These are phyloP conservation scores for Cadophora sp. DNA, from an alignment of 2,329 filamentous ascomycete genomes.

Conservation along the genomic window DNA sequence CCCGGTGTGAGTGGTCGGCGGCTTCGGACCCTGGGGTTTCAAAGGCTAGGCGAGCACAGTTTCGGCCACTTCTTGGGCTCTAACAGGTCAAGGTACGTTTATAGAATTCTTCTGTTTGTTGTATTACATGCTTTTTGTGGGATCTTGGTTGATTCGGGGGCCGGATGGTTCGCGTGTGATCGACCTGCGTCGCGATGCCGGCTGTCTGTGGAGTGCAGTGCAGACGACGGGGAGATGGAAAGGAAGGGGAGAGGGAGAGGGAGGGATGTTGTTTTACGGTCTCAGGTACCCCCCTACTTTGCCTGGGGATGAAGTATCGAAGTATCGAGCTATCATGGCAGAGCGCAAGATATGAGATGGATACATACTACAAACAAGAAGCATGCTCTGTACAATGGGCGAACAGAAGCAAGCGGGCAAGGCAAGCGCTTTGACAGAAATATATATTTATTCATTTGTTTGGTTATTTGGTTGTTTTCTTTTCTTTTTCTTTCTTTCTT, in stretches of 20 bases:
- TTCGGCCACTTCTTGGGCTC: conserved; percentile 5
- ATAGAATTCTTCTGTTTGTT: background rate
- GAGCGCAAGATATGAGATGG: no score
- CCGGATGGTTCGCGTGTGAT: conserved; percentile 12
- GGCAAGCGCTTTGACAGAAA: conserved; percentile 5
- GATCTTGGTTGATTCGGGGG: no score
- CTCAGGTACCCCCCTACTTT: no score
- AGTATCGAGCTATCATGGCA: background rate
- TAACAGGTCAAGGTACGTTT: conserved; percentile 9
- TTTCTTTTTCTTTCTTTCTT: background rate
- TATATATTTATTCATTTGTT: background rate
- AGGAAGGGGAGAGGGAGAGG: background rate
- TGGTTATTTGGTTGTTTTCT: background rate
- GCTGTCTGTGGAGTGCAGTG: background rate
- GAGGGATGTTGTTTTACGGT: no score
- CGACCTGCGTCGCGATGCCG: background rate
- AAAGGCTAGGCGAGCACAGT: conserved; percentile 3
- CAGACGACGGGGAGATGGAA: background rate
- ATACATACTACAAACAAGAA: no score
- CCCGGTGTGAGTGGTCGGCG: background rate
- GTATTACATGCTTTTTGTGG: no score
- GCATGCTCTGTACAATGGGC: background rate
- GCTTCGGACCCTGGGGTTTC: conserved; percentile 1
- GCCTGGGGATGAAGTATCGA: no score
- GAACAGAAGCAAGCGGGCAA: background rate